These are phyloP conservation scores for Obelidium mucronatum DNA, from an alignment of 192 early-diverging fungal genomes.

Conservation along the genomic window DNA sequence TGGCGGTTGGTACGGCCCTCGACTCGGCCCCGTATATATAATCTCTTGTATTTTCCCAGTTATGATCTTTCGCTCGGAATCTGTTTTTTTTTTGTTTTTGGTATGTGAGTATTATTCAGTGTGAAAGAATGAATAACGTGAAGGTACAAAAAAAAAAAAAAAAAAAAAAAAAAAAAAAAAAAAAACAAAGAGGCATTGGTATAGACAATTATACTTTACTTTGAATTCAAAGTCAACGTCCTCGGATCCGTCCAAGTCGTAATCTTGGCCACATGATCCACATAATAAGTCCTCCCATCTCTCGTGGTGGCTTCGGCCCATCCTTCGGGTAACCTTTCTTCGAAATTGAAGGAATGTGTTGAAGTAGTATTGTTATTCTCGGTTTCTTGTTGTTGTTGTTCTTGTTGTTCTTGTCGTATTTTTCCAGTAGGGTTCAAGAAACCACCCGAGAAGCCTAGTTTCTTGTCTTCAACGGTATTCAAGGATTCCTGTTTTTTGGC, in stretches of 20 bases:
- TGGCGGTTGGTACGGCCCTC: background rate
- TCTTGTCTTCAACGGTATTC: conserved; percentile 16
- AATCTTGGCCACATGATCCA: conserved; percentile 88
- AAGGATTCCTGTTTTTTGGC: background rate
- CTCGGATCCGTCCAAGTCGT: conserved; percentile 95
- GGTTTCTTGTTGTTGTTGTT: background rate
- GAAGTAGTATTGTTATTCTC: too few species aligned
- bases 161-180: too few species aligned
- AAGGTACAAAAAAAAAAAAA: too few species aligned
- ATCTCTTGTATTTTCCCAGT: conserved; percentile 32
- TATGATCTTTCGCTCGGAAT: conserved; percentile 41
- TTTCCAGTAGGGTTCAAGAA: conserved; percentile 12
- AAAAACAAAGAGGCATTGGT: background rate
- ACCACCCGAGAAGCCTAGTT: conserved; percentile 6
- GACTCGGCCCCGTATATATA: background rate
- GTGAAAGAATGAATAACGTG: background rate
- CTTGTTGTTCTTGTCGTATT: background rate
- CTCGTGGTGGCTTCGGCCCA: conserved; percentile 39
- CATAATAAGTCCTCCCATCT: conserved; percentile 87
- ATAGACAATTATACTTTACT: conserved; percentile 20
- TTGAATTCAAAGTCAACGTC: conserved; percentile 27
- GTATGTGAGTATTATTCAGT: too few species aligned
- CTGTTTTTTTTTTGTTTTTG: background rate
- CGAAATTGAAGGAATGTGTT: background rate
- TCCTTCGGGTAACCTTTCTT: conserved; percentile 30